These are phyloP conservation scores for Fagopyrum esculentum DNA, from an alignment of 148 eudicot genomes.

Conservation along the genomic window DNA sequence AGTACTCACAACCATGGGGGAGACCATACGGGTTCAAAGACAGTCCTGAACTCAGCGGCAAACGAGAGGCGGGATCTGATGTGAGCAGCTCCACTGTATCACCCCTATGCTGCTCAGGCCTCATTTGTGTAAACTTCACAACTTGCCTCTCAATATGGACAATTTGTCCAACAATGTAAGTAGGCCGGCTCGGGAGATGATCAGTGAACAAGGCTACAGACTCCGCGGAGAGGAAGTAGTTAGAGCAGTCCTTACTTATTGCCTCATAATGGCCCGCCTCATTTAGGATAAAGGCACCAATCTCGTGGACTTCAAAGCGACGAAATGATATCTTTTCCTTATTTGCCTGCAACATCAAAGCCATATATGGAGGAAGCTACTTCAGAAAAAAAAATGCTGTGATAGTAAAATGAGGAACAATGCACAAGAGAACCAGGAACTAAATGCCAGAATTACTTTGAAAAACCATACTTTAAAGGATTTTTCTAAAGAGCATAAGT, in stretches of 20 bases:
- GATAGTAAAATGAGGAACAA: neutral
- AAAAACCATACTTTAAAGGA: too few relatives aligned
- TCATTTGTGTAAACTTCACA: constrained; percentile 35
- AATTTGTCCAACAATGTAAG: constrained; percentile 77
- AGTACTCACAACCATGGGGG: constrained; percentile 73
- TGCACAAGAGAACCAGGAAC: neutral
- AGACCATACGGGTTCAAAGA: constrained; percentile 51
- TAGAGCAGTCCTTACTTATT: constrained; percentile 62
- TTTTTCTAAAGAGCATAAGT: too few relatives aligned
- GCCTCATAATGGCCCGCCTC: constrained; percentile 83
- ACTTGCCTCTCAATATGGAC: constrained; percentile 77
- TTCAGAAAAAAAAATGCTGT: neutral
- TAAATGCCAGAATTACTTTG: neutral
- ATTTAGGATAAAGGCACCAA: constrained; percentile 88
- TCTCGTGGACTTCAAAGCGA: constrained; percentile 77
- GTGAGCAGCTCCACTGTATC: constrained; percentile 27
- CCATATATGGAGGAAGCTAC: neutral
- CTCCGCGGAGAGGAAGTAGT: constrained; percentile 80
- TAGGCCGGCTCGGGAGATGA: constrained; percentile 61
- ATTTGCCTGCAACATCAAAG: constrained; percentile 49
- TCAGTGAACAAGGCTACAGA: constrained; percentile 84
- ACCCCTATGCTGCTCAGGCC: constrained; percentile 23
- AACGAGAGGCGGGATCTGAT: constrained; percentile 29
- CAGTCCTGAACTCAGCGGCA: constrained; percentile 34
- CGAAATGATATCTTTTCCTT: constrained; percentile 88